A percentile compares a stretch with the other conserved stretches of the same genome.
Evolutionary conservation across 2,329 filamentous ascomycete genomes (phyloP).

Genomic region (Aspergillus caelatus): DNA sequence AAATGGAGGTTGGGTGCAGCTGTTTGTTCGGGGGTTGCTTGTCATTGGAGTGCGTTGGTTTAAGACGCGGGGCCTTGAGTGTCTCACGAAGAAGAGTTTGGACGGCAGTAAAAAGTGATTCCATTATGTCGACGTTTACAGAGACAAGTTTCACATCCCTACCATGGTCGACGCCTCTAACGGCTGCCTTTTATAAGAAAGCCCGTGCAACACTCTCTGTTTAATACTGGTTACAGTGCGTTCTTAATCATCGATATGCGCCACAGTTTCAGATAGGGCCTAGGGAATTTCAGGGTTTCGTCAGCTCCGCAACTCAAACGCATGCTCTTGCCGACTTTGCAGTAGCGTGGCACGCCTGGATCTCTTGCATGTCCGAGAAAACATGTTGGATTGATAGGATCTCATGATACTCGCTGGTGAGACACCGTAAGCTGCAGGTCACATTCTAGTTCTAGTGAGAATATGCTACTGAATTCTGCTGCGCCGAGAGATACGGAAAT

Average conservation of each 20-base stretch:
- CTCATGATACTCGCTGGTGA: background rate
- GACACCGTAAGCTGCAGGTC: background rate
- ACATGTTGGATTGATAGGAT: background rate
- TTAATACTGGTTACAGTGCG: background rate
- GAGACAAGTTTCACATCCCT: background rate
- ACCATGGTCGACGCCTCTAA: background rate
- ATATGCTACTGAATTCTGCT: background rate
- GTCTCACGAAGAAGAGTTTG: background rate
- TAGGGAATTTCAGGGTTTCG: background rate
- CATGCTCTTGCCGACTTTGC: background rate
- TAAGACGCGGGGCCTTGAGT: background rate
- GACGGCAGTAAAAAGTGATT: background rate
- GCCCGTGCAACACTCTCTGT: background rate
- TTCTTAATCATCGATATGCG: background rate
- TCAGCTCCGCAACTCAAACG: background rate
- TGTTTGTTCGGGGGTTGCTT: background rate
- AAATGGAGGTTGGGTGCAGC: background rate
- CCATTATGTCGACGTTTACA: background rate
- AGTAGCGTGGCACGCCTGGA: background rate
- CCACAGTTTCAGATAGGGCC: background rate
- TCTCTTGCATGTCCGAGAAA: background rate
- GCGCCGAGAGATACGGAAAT: background rate
- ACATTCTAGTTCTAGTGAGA: background rate
- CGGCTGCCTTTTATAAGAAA: background rate
- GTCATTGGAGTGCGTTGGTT: background rate